phyloP scores from a whole-genome alignment of 2,329 filamentous ascomycete species.

The Albophoma yamanashiensis region DNA sequence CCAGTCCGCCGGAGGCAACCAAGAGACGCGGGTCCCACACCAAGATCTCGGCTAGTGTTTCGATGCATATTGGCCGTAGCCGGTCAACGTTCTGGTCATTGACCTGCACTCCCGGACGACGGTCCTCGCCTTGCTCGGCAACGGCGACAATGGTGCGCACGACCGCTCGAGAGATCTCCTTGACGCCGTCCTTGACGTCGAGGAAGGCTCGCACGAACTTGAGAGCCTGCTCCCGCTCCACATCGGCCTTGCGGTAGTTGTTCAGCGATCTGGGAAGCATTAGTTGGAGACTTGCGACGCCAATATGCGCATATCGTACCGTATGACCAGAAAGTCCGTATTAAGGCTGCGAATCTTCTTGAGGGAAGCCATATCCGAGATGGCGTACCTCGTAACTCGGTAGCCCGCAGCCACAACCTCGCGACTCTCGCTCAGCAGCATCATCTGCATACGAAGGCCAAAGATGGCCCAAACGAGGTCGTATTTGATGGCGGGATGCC shows the following conservation, averaged over 20 bases:
- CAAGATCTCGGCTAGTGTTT: conserved; percentile 87
- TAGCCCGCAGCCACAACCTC: conserved; percentile 95
- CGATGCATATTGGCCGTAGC: conserved; percentile 78
- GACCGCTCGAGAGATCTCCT: conserved; percentile 77
- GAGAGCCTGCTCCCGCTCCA: conserved; percentile 91
- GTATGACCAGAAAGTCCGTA: conserved; percentile 84
- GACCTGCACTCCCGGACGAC: conserved; percentile 61
- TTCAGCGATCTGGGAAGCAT: conserved; percentile 55
- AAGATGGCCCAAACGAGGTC: conserved; percentile 95
- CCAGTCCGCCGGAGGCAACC: conserved; percentile 73
- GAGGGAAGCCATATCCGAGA: conserved; percentile 82
- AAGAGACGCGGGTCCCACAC: conserved; percentile 75
- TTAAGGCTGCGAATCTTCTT: conserved; percentile 80
- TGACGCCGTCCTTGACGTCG: conserved; percentile 86
- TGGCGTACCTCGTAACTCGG: conserved; percentile 84
- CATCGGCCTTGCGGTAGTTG: conserved; percentile 93
- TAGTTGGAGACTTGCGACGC: conserved; percentile 3
- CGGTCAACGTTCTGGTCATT: conserved; percentile 71
- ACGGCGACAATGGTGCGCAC: conserved; percentile 85
- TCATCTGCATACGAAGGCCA: conserved; percentile 83
- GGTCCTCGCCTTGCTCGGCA: conserved; percentile 79
- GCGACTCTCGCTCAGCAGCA: conserved; percentile 90
- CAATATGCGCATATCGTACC: conserved; percentile 11
- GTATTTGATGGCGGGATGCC: conserved; percentile 87
- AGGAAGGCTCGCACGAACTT: conserved; percentile 94